Conservation (phyloP, 139 green algal species). For the Yamagishiella unicocca region DNA sequence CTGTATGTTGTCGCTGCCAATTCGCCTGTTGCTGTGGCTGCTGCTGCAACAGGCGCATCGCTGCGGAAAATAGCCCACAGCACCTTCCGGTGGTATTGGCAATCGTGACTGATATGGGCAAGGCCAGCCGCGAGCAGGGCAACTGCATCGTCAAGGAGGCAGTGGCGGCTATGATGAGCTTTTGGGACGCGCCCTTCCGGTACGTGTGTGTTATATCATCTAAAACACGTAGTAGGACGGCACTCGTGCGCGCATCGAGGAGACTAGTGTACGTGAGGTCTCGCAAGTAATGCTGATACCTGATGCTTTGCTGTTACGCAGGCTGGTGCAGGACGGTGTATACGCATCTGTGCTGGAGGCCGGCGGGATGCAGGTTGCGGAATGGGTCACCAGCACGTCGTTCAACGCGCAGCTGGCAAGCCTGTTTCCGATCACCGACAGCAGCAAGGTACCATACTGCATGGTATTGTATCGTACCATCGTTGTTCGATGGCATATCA, state of each 20-base stretch:
- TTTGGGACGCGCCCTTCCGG: constrained; percentile 83
- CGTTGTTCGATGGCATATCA: no score
- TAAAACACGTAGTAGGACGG: no score
- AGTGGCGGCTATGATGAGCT: constrained; percentile 76
- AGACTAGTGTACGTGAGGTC: background rate
- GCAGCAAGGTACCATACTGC: constrained; percentile 32
- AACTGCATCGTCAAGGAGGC: constrained; percentile 93
- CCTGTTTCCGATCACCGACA: constrained; percentile 73
- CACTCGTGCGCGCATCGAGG: no score
- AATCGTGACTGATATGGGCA: constrained; percentile 74
- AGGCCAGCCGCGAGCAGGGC: constrained; percentile 80
- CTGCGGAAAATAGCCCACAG: constrained; percentile 35
- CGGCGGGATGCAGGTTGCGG: constrained; percentile 55
- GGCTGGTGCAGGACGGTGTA: constrained; percentile 62
- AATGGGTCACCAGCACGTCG: constrained; percentile 69
- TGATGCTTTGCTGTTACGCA: constrained; percentile 47
- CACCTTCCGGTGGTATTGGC: constrained; percentile 53
- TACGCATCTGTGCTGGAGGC: constrained; percentile 76
- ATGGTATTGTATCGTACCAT: no score
- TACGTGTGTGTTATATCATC: no score
- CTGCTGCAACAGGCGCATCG: constrained; percentile 44
- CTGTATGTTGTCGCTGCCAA: no score
- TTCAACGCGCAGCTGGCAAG: constrained; percentile 76
- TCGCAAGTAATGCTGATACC: no score
- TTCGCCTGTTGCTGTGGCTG: no score